These are phyloP conservation scores for Apiospora marii DNA, from an alignment of 2,329 filamentous ascomycete species.

Conservation along the genomic window DNA sequence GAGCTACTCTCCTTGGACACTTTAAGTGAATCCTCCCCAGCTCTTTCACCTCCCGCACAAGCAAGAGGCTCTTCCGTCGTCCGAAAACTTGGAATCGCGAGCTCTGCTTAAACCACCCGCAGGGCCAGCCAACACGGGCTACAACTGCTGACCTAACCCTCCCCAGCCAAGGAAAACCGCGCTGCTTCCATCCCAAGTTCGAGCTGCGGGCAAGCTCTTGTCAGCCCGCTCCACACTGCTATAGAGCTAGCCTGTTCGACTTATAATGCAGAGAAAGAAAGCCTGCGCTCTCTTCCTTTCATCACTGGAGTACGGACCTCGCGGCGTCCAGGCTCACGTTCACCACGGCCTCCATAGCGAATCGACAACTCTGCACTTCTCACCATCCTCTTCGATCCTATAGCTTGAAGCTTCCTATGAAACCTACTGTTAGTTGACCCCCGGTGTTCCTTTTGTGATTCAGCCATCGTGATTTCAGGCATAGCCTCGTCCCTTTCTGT, in stretches of 20 bases:
- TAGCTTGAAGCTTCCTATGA: constrained; percentile 4
- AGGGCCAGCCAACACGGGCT: background rate
- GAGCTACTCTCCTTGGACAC: constrained; percentile 23
- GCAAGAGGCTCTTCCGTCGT: constrained; percentile 12
- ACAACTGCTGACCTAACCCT: background rate
- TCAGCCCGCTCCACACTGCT: background rate
- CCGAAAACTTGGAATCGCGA: constrained; percentile 21
- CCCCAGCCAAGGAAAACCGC: background rate
- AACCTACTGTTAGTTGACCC: constrained; percentile 8
- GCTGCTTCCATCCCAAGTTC: constrained; percentile 5
- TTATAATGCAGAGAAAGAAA: constrained; percentile 3
- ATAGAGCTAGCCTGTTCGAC: constrained; percentile 1
- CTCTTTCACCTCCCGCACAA: background rate
- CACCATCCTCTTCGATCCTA: constrained; percentile 7
- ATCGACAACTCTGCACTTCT: background rate
- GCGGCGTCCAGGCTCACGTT: background rate
- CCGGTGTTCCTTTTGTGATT: background rate
- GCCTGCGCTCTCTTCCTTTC: constrained; percentile 6
- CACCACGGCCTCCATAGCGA: constrained; percentile 9
- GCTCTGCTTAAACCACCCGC: background rate
- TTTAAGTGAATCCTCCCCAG: constrained; percentile 25
- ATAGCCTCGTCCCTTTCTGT: background rate
- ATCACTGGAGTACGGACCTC: constrained; percentile 3
- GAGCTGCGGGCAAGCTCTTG: constrained; percentile 11
- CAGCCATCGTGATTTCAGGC: background rate